Evolutionary conservation across 768 basidiomycete species (phyloP), one percentile per base, ranked within the genome.

Genomic region (Leucosporidium scottii): DNA sequence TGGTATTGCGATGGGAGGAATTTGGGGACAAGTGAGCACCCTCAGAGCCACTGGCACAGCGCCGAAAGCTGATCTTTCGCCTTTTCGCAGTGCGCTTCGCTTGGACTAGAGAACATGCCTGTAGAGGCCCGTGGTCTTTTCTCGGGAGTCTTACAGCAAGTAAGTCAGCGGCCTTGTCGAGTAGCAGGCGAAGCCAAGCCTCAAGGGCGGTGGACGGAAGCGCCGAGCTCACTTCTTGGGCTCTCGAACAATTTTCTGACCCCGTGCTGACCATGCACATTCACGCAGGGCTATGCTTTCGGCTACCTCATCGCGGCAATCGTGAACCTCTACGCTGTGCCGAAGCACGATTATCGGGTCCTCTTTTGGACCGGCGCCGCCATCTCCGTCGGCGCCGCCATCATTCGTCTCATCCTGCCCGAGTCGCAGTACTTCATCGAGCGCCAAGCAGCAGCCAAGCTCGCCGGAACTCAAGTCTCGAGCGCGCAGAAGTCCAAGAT

Each of bases 301-400:
- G 93, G 93, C 0, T 93, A 87, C 76, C 84, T 94, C 12, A 69
- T 96, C 65, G 89, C 91, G 0, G 88, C 91, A 1, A 84, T 88
- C 57, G 84, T 93, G 80, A 91, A 93, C 75, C 81, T 93, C 27
- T 82, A 79, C 4, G 80, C 88, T 50, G 80, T 81, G 15, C 75
- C 77, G 78, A 53, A 61, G 27, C 81, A 75, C 39, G 79, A 80
- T 53, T 69, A 39, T 48, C 31, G 65, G n/a, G 50, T 68, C 55
- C 34, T 68, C 47, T 63, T 71, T 61, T 71, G 34, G 48, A 62
- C 69, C 39, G 60, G 49, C 7, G 59, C 64, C 28, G 68, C 51
- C 5, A 47, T 51, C 27, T 34, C 85, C 0, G 76, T 84, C 7
- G 85, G 60, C 58, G 86, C 90, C 0, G 92, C 90, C 0, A 63